Percentiles rank a stretch among this genome's conserved stretches.
Conservation (phyloP, 441 rosid species). For the Bocquillonia castaneifolia region DNA sequence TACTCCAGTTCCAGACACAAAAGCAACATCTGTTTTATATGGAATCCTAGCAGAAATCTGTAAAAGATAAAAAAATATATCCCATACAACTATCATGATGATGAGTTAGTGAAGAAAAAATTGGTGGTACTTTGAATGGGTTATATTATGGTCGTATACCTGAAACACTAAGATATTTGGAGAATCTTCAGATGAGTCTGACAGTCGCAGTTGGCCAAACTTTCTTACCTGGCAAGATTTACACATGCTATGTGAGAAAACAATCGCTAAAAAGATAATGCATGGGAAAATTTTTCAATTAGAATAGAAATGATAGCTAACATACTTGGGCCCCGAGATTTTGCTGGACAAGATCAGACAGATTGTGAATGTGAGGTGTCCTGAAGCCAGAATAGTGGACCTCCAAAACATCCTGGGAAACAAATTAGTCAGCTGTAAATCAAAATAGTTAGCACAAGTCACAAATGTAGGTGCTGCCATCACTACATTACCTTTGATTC, state of each 20-base stretch:
- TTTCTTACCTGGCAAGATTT: constrained; percentile 47
- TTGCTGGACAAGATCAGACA: constrained; percentile 82
- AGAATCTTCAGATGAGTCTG: constrained; percentile 61
- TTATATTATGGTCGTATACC: constrained; percentile 37
- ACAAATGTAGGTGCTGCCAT: neutral
- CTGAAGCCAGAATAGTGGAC: constrained; percentile 86
- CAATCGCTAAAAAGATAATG: constrained; percentile 11
- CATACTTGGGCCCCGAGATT: constrained; percentile 74
- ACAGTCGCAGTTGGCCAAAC: constrained; percentile 60
- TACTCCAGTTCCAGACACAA: constrained; percentile 62
- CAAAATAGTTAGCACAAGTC: constrained; percentile 13
- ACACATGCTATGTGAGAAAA: constrained; percentile 19
- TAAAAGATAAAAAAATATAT: constrained; percentile 16
- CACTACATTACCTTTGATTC: constrained; percentile 53
- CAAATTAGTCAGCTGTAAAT: constrained; percentile 20
- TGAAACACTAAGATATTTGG: constrained; percentile 83
- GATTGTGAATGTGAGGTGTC: constrained; percentile 91
- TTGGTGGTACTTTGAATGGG: neutral
- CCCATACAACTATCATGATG: constrained; percentile 13
- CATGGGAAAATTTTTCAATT: neutral
- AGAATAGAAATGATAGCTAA: constrained; percentile 14
- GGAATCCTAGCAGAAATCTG: constrained; percentile 85
- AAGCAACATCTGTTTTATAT: constrained; percentile 65
- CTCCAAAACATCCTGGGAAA: constrained; percentile 60
- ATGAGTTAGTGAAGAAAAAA: constrained; percentile 13